Evolutionary conservation across 805 yeast species (phyloP).

Genomic region (Kuraishia capsulata): DNA sequence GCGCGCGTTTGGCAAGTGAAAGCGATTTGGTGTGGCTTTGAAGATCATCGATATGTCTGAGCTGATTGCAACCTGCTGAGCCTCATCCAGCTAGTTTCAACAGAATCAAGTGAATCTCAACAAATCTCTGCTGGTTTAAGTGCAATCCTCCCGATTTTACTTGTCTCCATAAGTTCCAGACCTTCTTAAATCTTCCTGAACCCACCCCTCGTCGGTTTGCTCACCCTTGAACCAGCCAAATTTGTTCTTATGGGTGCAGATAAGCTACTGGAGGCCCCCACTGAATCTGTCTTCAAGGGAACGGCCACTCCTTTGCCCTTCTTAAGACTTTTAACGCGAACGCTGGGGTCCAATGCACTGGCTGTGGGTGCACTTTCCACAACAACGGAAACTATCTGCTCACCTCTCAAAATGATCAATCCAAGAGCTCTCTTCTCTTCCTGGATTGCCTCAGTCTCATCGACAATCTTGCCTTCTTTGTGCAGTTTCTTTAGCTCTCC

Average conservation of each 20-base stretch:
- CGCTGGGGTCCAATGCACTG: conserved; percentile 17
- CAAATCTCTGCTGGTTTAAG: too few species aligned
- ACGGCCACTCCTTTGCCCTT: conserved; percentile 23
- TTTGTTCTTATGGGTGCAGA: conserved; percentile 3
- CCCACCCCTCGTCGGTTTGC: conserved; percentile 1
- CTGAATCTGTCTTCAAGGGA: conserved; percentile 10
- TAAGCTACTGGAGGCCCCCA: neutral
- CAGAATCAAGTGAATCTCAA: too few species aligned
- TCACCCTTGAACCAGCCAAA: neutral
- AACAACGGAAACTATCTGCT: conserved; percentile 63
- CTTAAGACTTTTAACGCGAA: conserved; percentile 12
- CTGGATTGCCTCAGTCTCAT: conserved; percentile 27
- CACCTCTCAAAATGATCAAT: conserved; percentile 79
- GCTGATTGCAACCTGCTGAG: too few species aligned
- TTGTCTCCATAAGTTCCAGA: too few species aligned
- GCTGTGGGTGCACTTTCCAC: conserved; percentile 56
- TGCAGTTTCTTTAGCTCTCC: conserved; percentile 22
- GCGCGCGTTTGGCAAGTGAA: too few species aligned
- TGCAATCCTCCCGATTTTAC: too few species aligned
- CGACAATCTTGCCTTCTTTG: conserved; percentile 14
- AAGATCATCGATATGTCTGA: too few species aligned
- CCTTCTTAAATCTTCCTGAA: too few species aligned
- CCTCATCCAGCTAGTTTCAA: too few species aligned
- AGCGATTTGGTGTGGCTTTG: too few species aligned
- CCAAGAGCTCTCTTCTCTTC: conserved; percentile 77